Conservation (phyloP, 176 grass and related monocot species). For the Oryza punctata region DNA sequence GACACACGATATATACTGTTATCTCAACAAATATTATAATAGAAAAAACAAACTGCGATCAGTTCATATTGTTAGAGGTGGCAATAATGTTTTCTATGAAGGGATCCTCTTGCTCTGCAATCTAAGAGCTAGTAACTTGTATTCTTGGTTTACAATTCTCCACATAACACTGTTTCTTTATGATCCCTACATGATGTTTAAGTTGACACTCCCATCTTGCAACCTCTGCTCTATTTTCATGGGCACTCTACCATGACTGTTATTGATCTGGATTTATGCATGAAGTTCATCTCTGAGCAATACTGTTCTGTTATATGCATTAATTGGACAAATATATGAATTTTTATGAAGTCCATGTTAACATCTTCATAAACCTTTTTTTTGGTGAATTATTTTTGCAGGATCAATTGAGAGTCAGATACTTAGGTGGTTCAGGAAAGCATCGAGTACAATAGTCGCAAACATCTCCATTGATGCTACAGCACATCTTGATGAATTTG, state of each 20-base stretch:
- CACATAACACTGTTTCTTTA: not conserved
- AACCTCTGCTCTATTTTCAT: not conserved
- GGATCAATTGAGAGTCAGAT: conserved; percentile 66
- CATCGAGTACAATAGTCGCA: conserved; percentile 68
- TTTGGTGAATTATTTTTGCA: conserved; percentile 44
- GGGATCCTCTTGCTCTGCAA: conserved; percentile 8
- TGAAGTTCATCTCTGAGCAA: conserved; percentile 4
- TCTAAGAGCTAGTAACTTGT: not conserved
- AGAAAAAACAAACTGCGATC: conserved; percentile 18
- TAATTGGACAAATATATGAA: not conserved
- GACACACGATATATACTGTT: not conserved
- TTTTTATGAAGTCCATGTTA: conserved; percentile 16
- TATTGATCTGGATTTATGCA: not conserved
- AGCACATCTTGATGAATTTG: conserved; percentile 66
- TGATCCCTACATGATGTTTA: not conserved
- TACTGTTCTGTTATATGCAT: conserved; percentile 14
- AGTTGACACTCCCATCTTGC: not conserved
- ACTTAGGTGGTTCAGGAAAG: conserved; percentile 69
- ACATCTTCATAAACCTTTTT: conserved; percentile 23
- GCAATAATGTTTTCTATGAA: not conserved
- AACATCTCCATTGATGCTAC: conserved; percentile 72
- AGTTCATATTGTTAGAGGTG: not conserved
- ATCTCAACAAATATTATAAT: not conserved
- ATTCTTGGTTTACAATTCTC: conserved; percentile 3
- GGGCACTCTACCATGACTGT: not conserved